Evolutionary conservation across 257 asterid species (phyloP), one percentile per base, ranked within the genome.

Genomic region (Plantago elongata): DNA sequence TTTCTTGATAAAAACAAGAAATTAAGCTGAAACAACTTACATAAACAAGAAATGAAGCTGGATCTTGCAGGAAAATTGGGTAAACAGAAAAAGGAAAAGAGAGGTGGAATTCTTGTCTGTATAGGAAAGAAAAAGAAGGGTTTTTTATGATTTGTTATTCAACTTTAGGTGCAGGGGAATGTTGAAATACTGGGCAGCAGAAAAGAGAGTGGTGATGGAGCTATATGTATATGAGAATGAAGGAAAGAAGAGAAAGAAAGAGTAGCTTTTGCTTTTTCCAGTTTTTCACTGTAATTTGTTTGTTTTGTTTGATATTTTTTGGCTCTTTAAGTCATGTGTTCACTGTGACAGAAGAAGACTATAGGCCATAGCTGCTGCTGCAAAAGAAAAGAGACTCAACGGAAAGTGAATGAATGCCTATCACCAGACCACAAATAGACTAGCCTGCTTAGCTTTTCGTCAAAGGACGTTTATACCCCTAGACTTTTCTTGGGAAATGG

Each of bases 261-360:
- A 22, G 2, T 22, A 22, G 74, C 77, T 63, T 69, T 73, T 60
- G 40, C 18, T 18, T 59, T 18, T 54, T 34, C 8, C 40, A 10
- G n/a, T n/a, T n/a, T 5, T 54, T 18, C 5, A 13, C 9, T 42
- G 30, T 37, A 7, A 5, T 29, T 40, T 58, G 40, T 58, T 15
- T 43, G 14, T 16, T 43, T 40, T 13, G 5, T 57, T 57, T 54
- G 9, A 44, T 46, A 34, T 34, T 34, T 57, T 58, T 58, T 57
- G 7, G 40, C n/a, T 18, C 27, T 80, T 78, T 81, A 78, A 73
- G 75, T 75, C 87, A 78, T 78, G 82, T 68, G 78, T 68, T 52
- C 73, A 72, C 79, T 72, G 78, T 64, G 71, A 63, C 44, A 45
- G 56, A 66, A 66, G 79, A 13, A 57, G 66, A 50, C n/a, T n/a